phyloP scores from a whole-genome alignment of 306 rosid genomes.

The Ziziphus jujuba region DNA sequence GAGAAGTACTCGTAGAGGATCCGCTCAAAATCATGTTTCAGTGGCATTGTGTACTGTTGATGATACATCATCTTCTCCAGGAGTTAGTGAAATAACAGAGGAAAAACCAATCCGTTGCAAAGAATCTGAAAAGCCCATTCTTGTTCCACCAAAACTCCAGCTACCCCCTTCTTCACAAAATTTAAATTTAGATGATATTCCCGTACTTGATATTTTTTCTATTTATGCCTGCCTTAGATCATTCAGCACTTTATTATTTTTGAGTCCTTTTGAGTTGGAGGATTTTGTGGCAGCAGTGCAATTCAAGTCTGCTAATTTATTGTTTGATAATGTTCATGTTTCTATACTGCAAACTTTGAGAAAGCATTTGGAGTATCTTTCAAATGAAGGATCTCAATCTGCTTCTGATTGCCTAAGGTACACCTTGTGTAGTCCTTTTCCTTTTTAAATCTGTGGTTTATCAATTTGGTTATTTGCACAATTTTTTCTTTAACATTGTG shows the following conservation, averaged over 20 bases:
- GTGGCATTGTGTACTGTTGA: conserved; percentile 27
- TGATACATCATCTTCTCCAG: conserved; percentile 46
- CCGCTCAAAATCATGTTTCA: conserved; percentile 43
- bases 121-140: conserved; percentile 44
- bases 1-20: conserved; percentile 92
- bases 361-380: conserved; percentile 89
- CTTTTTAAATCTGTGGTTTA: conserved; percentile 19
- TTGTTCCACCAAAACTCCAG: conserved; percentile 49
- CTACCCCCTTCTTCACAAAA: conserved; percentile 82
- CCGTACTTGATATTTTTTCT: conserved; percentile 83
- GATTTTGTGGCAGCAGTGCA: conserved; percentile 71
- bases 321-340: conserved; percentile 81
- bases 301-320: conserved; percentile 56
- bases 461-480: conserved; percentile 20
- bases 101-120: conserved; percentile 45
- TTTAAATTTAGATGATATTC: conserved; percentile 68
- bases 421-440: conserved; percentile 10
- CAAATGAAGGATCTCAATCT: conserved; percentile 79
- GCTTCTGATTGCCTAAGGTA: conserved; percentile 87
- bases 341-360: conserved; percentile 73
- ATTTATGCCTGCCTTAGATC: conserved; percentile 82
- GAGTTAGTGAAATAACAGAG: conserved; percentile 55
- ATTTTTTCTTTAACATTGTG: conserved; percentile 16
- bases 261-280: conserved; percentile 96
- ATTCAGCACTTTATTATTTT: conserved; percentile 76